Conservation (phyloP, 805 yeast species). For the Debaryomyces hansenii region DNA sequence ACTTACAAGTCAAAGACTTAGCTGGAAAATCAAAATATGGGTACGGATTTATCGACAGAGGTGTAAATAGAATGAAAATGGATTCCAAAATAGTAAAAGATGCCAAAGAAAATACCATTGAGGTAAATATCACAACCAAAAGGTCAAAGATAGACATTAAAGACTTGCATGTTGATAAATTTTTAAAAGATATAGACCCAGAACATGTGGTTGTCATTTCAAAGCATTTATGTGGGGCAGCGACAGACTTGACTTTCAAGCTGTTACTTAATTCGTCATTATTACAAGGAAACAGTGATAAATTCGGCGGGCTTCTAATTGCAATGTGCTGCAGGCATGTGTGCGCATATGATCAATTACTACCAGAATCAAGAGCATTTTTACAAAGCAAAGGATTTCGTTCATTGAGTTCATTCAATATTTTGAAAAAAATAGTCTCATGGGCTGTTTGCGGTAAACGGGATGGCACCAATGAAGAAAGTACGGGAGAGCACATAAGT, state of each 20-base stretch:
- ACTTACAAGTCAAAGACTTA: slow-evolving; percentile 5
- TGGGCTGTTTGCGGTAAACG: slow-evolving; percentile 85
- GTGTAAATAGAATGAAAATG: slow-evolving; percentile 73
- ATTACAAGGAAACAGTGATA: slow-evolving; percentile 3
- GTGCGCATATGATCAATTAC: slow-evolving; percentile 59
- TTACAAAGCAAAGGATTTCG: slow-evolving; percentile 34
- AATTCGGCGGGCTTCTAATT: slow-evolving; percentile 61
- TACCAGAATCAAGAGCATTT: slow-evolving; percentile 46
- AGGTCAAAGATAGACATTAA: slow-evolving; percentile 77
- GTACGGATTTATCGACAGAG: slow-evolving; percentile 72
- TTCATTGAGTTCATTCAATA: slow-evolving; percentile 38
- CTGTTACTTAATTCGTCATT: slow-evolving; percentile 50
- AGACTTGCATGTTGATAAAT: slow-evolving; percentile 57
- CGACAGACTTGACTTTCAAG: slow-evolving; percentile 80
- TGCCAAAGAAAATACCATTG: slow-evolving; percentile 22
- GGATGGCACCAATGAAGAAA: slow-evolving; percentile 33
- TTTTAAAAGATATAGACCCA: slow-evolving; percentile 29
- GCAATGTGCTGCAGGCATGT: slow-evolving; percentile 95
- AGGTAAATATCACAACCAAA: slow-evolving; percentile 31
- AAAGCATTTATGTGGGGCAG: slow-evolving; percentile 91
- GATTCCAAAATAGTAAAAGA: slow-evolving; percentile 70
- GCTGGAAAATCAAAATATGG: slow-evolving; percentile 22
- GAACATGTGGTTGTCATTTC: slow-evolving; percentile 61
- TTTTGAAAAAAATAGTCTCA: slow-evolving; percentile 65
- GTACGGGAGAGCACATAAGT: slow-evolving; percentile 41